Evolutionary conservation across 2,329 filamentous ascomycete genomes (phyloP).

Genomic region (Chaetoscypha palmicola): DNA sequence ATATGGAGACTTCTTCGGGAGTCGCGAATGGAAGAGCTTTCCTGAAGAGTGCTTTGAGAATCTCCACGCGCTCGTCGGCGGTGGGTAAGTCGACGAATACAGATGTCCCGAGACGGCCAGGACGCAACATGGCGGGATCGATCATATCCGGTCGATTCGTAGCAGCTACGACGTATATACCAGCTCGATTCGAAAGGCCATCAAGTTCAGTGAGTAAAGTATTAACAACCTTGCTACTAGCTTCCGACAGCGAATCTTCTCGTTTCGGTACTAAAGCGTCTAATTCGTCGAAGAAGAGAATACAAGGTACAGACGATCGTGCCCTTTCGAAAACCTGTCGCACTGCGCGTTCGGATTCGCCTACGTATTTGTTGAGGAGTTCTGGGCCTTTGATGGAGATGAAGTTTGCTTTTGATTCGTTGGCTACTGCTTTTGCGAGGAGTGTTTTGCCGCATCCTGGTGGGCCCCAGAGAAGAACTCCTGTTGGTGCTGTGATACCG

Average conservation of each 20-base stretch:
- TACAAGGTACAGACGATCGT: slow-evolving; percentile 78
- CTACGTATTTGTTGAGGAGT: slow-evolving; percentile 94
- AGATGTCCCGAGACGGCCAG: slow-evolving; percentile 80
- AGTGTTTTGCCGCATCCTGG: slow-evolving; percentile 96
- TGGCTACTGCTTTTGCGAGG: slow-evolving; percentile 91
- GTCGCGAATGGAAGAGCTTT: slow-evolving; percentile 45
- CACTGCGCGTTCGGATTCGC: slow-evolving; percentile 89
- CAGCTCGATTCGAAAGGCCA: slow-evolving; percentile 69
- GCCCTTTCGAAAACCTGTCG: slow-evolving; percentile 88
- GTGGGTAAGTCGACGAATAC: slow-evolving; percentile 84
- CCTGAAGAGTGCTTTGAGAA: slow-evolving; percentile 62
- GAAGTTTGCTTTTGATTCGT: slow-evolving; percentile 93
- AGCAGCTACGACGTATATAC: slow-evolving; percentile 90
- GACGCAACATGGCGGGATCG: slow-evolving; percentile 87
- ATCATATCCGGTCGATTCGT: slow-evolving; percentile 97
- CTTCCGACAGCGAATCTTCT: slow-evolving; percentile 71
- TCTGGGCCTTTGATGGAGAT: slow-evolving; percentile 97
- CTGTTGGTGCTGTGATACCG: slow-evolving; percentile 74
- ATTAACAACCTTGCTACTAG: slow-evolving; percentile 85
- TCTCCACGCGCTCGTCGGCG: slow-evolving; percentile 73
- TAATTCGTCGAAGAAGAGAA: slow-evolving; percentile 97
- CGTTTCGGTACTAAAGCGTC: slow-evolving; percentile 85
- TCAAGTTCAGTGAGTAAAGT: slow-evolving; percentile 92
- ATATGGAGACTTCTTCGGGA: slow-evolving; percentile 43
- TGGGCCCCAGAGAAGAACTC: slow-evolving; percentile 91